Conservation (phyloP, 106 monocot genomes). For the Acanthochlamys bracteata region DNA sequence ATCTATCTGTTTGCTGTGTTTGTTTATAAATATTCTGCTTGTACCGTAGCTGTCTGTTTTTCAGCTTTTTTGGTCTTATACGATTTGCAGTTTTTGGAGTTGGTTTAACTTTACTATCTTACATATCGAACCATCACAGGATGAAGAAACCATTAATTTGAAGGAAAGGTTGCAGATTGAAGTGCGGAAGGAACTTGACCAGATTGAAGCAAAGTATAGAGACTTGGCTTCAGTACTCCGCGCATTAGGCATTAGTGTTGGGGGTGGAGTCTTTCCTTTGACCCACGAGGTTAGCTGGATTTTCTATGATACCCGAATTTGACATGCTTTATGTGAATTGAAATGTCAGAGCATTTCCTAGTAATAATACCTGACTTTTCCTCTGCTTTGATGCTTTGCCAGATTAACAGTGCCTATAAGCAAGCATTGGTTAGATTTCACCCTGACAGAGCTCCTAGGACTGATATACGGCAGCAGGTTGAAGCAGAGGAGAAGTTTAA, state of each 20-base stretch:
- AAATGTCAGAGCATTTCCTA: too few species aligned
- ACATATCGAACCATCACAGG: conserved; percentile 26
- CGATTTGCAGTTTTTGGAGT: neutral
- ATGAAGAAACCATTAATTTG: conserved; percentile 63
- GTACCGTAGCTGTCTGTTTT: neutral
- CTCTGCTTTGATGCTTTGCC: conserved; percentile 2
- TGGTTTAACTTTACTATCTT: too few species aligned
- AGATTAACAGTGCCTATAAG: conserved; percentile 83
- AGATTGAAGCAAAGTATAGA: conserved; percentile 43
- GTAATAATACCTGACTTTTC: neutral
- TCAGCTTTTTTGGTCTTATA: neutral
- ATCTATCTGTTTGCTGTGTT: too few species aligned
- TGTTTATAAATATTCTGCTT: neutral
- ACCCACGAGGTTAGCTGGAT: conserved; percentile 33
- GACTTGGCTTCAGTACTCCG: conserved; percentile 84
- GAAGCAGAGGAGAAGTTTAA: conserved; percentile 95
- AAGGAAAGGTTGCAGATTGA: conserved; percentile 59
- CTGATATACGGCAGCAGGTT: conserved; percentile 67
- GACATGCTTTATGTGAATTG: neutral
- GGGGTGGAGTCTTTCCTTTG: conserved; percentile 43
- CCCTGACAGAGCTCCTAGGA: conserved; percentile 75
- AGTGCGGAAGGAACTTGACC: conserved; percentile 60
- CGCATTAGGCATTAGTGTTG: conserved; percentile 55
- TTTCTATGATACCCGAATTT: too few species aligned
- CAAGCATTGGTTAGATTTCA: conserved; percentile 78